These are phyloP conservation scores for Phytophthora uliginosa DNA, from an alignment of 352 stramenopile species.

Conservation along the genomic window DNA sequence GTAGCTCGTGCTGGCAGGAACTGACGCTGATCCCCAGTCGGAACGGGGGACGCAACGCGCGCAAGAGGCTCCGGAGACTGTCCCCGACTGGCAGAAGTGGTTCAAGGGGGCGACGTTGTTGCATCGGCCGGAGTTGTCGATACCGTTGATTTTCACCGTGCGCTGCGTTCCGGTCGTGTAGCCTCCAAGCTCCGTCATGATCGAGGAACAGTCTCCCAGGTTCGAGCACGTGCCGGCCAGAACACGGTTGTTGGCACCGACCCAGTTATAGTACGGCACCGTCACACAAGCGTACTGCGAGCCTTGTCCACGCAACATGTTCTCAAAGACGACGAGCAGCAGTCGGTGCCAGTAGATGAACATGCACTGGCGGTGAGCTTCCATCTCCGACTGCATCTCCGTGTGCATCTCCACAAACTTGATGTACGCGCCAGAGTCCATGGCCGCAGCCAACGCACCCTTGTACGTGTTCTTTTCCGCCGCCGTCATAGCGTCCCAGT, in stretches of 20 bases:
- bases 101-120: constrained; percentile 46
- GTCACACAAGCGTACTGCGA: constrained; percentile 73
- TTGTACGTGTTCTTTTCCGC: constrained; percentile 63
- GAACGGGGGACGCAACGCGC: constrained; percentile 60
- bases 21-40: constrained; percentile 42
- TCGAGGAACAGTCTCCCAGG: constrained; percentile 58
- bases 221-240: constrained; percentile 51
- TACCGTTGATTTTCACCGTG: constrained; percentile 61
- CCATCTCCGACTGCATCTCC: constrained; percentile 62
- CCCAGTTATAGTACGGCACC: constrained; percentile 85
- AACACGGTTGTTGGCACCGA: constrained; percentile 56
- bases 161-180: constrained; percentile 32
- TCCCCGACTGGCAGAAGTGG: constrained; percentile 64
- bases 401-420: constrained; percentile 80
- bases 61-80: constrained; percentile 31
- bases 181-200: constrained; percentile 53
- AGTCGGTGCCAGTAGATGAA: constrained; percentile 89
- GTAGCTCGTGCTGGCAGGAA: constrained; percentile 56
- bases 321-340: constrained; percentile 79
- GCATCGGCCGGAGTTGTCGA: constrained; percentile 52
- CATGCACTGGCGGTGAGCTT: constrained; percentile 78
- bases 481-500: constrained; percentile 55
- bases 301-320: constrained; percentile 81
- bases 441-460: constrained; percentile 50
- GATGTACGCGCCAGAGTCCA: constrained; percentile 68